Evolutionary conservation across 1,284 basidiomycete species (phyloP).

Genomic region (Microbotryomycetes sp.): DNA sequence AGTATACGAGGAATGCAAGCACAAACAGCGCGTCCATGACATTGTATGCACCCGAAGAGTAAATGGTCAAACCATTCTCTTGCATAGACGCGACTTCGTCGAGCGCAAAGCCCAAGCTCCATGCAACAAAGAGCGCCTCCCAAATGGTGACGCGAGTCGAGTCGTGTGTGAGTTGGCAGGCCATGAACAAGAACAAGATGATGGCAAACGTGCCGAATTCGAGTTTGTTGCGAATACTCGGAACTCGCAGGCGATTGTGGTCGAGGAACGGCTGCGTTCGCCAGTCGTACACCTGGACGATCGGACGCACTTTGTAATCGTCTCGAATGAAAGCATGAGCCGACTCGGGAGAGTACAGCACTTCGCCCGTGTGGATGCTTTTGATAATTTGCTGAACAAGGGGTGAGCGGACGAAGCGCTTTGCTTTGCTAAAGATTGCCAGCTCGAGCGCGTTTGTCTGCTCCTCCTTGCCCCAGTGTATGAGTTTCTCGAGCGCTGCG

Average conservation of each 20-base stretch:
- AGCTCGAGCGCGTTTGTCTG: constrained; percentile 32
- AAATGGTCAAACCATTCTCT: constrained; percentile 17
- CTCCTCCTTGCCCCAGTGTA: constrained; percentile 19
- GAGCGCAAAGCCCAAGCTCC: constrained; percentile 31
- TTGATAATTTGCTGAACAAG: constrained; percentile 31
- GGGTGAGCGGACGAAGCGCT: constrained; percentile 30
- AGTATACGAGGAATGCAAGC: constrained; percentile 26
- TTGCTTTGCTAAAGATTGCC: constrained; percentile 20
- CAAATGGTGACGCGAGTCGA: constrained; percentile 8
- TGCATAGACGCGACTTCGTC: constrained; percentile 29
- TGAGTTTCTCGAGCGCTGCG: constrained; percentile 15
- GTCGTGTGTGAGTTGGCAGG: constrained; percentile 17
- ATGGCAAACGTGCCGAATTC: constrained; percentile 18
- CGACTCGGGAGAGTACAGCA: constrained; percentile 29
- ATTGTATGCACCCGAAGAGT: constrained; percentile 6
- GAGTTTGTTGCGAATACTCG: constrained; percentile 26
- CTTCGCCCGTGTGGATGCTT: constrained; percentile 27
- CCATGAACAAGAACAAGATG: constrained; percentile 33
- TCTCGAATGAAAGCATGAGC: constrained; percentile 29
- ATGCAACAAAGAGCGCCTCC: constrained; percentile 32
- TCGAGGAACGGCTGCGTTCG: constrained; percentile 30
- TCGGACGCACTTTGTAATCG: constrained; percentile 28
- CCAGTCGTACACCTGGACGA: constrained; percentile 31
- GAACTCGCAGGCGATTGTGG: constrained; percentile 32
- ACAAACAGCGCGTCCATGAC: constrained; percentile 21